A percentile compares a stretch with the other conserved stretches of the same genome.
These are phyloP conservation scores for Nematodospora valgi DNA, from an alignment of 805 yeast genomes.

Conservation along the genomic window DNA sequence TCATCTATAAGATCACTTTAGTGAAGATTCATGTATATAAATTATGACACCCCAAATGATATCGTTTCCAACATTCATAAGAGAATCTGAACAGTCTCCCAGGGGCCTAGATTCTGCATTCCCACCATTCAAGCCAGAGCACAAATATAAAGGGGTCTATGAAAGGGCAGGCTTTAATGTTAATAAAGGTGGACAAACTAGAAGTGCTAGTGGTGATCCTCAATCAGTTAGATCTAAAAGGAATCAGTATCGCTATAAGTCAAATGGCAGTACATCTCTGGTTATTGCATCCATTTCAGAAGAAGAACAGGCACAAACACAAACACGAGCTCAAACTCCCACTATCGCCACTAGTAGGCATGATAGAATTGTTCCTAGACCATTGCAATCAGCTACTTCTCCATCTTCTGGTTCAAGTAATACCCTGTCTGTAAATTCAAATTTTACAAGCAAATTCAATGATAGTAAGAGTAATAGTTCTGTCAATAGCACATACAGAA, in stretches of 20 bases:
- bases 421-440: constrained; percentile 6
- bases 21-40: no score
- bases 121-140: constrained; percentile 66
- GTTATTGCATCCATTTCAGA: neutral
- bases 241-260: neutral
- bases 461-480: constrained; percentile 7
- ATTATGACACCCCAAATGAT: constrained; percentile 10
- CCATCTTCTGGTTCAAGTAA: constrained; percentile 6
- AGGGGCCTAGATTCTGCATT: constrained; percentile 48
- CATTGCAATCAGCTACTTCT: neutral
- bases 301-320: neutral
- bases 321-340: neutral
- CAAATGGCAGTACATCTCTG: neutral
- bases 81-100: constrained; percentile 21
- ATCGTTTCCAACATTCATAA: constrained; percentile 16
- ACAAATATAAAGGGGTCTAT: constrained; percentile 63
- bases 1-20: no score
- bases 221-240: neutral
- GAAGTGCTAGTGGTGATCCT: neutral
- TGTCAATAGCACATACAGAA: constrained; percentile 1
- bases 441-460: constrained; percentile 3
- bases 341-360: neutral
- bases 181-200: constrained; percentile 12
- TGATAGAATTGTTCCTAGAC: neutral
- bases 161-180: constrained; percentile 81